A percentile compares a stretch with the other conserved stretches of the same genome.
Evolutionary conservation across 2,329 filamentous ascomycete species (phyloP).

Genomic region (Diaporthe humulicola): DNA sequence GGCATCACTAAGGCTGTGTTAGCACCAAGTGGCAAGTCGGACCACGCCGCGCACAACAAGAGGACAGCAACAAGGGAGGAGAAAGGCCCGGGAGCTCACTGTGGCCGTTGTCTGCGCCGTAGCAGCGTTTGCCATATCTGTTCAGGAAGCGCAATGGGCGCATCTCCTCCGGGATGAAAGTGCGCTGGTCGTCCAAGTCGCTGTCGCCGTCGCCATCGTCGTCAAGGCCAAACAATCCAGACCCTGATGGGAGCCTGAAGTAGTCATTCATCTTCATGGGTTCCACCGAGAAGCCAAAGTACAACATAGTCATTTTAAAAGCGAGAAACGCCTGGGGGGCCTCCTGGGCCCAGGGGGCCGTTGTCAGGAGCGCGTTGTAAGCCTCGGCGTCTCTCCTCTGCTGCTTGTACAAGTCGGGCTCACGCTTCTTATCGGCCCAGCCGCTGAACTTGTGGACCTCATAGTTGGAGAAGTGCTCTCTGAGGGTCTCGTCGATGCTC

Average conservation of each 20-base stretch:
- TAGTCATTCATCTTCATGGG: slow-evolving; percentile 51
- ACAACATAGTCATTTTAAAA: slow-evolving; percentile 60
- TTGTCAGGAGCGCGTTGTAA: neutral
- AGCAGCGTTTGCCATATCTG: slow-evolving; percentile 36
- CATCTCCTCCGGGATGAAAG: slow-evolving; percentile 34
- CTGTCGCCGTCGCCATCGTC: slow-evolving; percentile 39
- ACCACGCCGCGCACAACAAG: neutral
- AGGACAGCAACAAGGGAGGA: neutral
- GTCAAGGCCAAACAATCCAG: slow-evolving; percentile 19
- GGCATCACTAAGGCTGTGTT: slow-evolving; percentile 30
- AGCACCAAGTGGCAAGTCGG: neutral
- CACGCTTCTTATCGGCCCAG: slow-evolving; percentile 30
- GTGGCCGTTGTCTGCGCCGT: slow-evolving; percentile 36
- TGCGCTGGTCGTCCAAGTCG: slow-evolving; percentile 43
- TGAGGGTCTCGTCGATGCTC: slow-evolving; percentile 29
- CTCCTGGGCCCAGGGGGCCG: slow-evolving; percentile 5
- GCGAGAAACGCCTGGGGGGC: slow-evolving; percentile 43
- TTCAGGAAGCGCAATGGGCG: slow-evolving; percentile 41
- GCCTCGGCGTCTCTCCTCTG: slow-evolving; percentile 27
- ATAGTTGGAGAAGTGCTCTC: slow-evolving; percentile 22
- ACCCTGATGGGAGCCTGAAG: neutral
- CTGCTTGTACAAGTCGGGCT: slow-evolving; percentile 6
- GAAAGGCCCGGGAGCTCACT: neutral
- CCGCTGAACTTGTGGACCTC: slow-evolving; percentile 33
- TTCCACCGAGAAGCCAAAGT: slow-evolving; percentile 61